A percentile compares a stretch with the other conserved stretches of the same genome.
phyloP scores from a whole-genome alignment of 2,329 filamentous ascomycete genomes.

The Penicillium sp. region DNA sequence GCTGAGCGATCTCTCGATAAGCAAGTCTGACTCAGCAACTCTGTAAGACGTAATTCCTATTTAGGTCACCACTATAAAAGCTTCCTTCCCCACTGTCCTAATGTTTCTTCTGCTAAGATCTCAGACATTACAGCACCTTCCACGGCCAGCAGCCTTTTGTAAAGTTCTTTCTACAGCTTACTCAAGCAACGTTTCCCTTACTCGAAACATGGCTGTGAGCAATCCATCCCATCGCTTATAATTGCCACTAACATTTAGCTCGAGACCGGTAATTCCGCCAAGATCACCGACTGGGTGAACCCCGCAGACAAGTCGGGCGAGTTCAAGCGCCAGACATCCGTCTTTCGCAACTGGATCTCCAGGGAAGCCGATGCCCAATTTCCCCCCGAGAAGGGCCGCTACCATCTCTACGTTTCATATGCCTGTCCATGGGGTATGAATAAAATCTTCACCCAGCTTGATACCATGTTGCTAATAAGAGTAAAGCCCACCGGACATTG shows the following conservation, averaged over 20 bases:
- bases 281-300: slow-evolving; percentile 83
- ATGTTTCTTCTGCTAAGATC: slow-evolving; percentile 31
- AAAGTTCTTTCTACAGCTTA: slow-evolving; percentile 13
- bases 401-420: slow-evolving; percentile 94
- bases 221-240: neutral
- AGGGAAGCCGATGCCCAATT: slow-evolving; percentile 71
- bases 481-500: slow-evolving; percentile 74
- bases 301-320: slow-evolving; percentile 78
- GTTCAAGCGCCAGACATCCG: slow-evolving; percentile 84
- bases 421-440: slow-evolving; percentile 79
- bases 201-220: slow-evolving; percentile 39
- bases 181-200: slow-evolving; percentile 22
- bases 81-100: neutral
- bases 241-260: neutral
- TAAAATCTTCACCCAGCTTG: neutral
- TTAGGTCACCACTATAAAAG: slow-evolving; percentile 13
- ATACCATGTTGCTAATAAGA: slow-evolving; percentile 14
- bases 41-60: slow-evolving; percentile 14
- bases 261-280: slow-evolving; percentile 37
- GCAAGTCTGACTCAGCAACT: slow-evolving; percentile 26
- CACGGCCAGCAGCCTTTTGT: slow-evolving; percentile 14
- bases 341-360: slow-evolving; percentile 81
- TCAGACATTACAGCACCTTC: slow-evolving; percentile 22
- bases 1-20: slow-evolving; percentile 25
- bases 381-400: slow-evolving; percentile 82